Percentiles rank a stretch among this genome's conserved stretches.
Conservation (phyloP, 768 basidiomycete genomes). For the Lentinula guzmanii region DNA sequence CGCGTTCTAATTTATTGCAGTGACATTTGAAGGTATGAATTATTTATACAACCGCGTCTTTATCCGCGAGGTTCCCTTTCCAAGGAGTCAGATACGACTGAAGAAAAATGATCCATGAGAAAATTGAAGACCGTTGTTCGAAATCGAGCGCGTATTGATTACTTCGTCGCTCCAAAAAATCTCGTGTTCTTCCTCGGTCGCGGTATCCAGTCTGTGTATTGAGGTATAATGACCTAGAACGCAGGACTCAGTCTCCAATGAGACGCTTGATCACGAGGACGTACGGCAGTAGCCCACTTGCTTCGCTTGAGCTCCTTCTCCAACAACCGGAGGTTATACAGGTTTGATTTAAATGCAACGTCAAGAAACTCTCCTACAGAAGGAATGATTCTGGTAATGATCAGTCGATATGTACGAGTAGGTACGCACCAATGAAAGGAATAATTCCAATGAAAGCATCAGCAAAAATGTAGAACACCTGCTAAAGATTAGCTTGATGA, state of each 20-base stretch:
- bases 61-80: no score
- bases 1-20: no score
- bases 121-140: no score
- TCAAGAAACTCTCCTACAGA: constrained; percentile 8
- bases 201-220: constrained; percentile 8
- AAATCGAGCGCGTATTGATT: not conserved
- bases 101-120: no score
- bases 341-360: constrained; percentile 10
- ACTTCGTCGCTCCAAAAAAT: not conserved
- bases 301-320: constrained; percentile 9
- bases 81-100: no score
- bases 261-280: not conserved
- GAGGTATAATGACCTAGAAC: constrained; percentile 7
- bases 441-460: constrained; percentile 9
- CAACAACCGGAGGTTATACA: constrained; percentile 8
- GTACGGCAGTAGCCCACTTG: constrained; percentile 5
- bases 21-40: no score
- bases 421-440: constrained; percentile 1
- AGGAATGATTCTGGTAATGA: not conserved
- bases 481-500: not conserved
- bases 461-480: constrained; percentile 6
- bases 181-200: not conserved
- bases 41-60: no score
- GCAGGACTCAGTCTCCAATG: not conserved
- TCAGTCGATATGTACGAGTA: not conserved